Base-by-base conservation (phyloP, 306 rosid genomes). In the Amphicarpaea edgeworthii region DNA sequence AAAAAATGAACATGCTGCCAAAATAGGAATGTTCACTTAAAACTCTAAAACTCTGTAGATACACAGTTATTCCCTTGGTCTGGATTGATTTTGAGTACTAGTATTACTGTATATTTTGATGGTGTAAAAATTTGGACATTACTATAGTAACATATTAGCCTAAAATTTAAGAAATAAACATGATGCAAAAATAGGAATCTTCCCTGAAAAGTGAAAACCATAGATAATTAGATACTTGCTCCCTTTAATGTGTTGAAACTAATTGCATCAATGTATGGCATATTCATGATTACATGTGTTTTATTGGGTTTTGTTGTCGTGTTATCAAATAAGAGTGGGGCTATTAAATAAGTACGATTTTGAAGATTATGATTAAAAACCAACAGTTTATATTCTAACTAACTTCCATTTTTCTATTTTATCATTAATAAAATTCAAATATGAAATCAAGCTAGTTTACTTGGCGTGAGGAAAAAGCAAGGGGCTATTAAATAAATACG, bases 341-440 rank as follows among this genome's bases (percentile, higher is more conserved):
- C 12, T 12, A 64, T n/a, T n/a, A n/a, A n/a, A n/a, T n/a, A n/a
- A n/a, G n/a, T n/a, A n/a, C n/a, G n/a, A n/a, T n/a, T n/a, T n/a
- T n/a, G n/a, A n/a, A n/a, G n/a, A n/a, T n/a, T n/a, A n/a, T n/a
- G n/a, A n/a, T n/a, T n/a, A n/a, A n/a, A n/a, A n/a, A n/a, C n/a
- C n/a, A n/a, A n/a, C n/a, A n/a, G n/a, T n/a, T n/a, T n/a, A n/a
- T n/a, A n/a, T n/a, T n/a, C n/a, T n/a, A n/a, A n/a, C n/a, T n/a
- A n/a, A n/a, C n/a, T n/a, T n/a, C n/a, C 59, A 53, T 47, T 74
- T 74, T 15, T 23, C 1, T 55, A 40, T 60, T 2, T 60, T 7
- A 41, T 37, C 19, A 70, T n/a, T n/a, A n/a, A n/a, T n/a, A n/a
- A n/a, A n/a, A n/a, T n/a, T n/a, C n/a, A n/a, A n/a, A n/a, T n/a